These are phyloP conservation scores for Cercospora zeae-maydis DNA, from an alignment of 2,329 filamentous ascomycete species.

Conservation along the genomic window DNA sequence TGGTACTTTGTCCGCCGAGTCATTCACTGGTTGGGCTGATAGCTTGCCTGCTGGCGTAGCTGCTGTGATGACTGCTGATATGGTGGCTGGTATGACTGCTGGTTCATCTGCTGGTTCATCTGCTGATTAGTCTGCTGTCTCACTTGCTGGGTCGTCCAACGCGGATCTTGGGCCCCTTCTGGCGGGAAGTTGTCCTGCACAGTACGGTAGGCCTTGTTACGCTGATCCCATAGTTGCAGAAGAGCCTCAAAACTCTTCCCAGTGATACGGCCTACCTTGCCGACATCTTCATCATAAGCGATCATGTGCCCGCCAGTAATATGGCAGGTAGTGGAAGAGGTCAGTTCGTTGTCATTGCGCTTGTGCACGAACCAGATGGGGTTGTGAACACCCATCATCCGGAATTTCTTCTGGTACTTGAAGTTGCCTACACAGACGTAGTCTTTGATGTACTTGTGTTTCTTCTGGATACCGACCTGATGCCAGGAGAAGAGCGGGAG, in stretches of 20 bases:
- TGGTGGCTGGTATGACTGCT: too few relatives aligned
- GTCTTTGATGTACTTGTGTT: not conserved
- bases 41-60: too few relatives aligned
- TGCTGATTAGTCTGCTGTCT: too few relatives aligned
- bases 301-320: not conserved
- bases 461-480: not conserved
- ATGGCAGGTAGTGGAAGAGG: not conserved
- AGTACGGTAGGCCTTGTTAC: not conserved
- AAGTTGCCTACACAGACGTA: not conserved
- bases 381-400: not conserved
- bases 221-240: not conserved
- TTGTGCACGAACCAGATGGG: not conserved
- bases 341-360: not conserved
- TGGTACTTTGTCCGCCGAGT: too few relatives aligned
- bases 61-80: too few relatives aligned
- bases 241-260: not conserved
- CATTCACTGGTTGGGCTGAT: too few relatives aligned
- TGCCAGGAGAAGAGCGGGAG: not conserved
- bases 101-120: too few relatives aligned
- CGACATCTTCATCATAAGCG: not conserved
- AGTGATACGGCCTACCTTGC: not conserved
- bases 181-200: not conserved
- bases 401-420: not conserved
- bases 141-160: not conserved
- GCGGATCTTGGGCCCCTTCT: not conserved